Conservation (phyloP, 768 basidiomycete species). For the Auricularia sp. region DNA sequence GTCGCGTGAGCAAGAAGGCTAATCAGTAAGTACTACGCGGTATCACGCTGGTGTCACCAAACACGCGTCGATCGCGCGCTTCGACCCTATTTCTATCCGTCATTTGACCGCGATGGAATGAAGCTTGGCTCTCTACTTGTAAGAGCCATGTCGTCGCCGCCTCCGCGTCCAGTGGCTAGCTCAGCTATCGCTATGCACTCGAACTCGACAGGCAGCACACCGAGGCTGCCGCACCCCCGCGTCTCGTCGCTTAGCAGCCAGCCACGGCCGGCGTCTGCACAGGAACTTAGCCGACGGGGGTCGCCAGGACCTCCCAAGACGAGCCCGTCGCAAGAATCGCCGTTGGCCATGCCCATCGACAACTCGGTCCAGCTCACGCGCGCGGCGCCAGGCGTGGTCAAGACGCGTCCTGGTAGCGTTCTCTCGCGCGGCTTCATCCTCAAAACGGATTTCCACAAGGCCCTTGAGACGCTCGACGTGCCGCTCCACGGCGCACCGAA, state of each 20-base stretch:
- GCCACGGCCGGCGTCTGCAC: background rate
- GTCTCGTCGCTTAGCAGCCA: background rate
- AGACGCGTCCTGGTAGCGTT: conserved; percentile 75
- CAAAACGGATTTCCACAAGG: conserved; percentile 87
- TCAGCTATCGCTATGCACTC: background rate
- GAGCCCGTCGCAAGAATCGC: background rate
- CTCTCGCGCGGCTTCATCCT: conserved; percentile 83
- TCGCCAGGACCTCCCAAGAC: background rate
- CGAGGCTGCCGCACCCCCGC: background rate
- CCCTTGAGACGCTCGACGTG: conserved; percentile 72
- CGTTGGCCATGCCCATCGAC: background rate
- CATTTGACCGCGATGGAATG: background rate
- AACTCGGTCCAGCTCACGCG: conserved; percentile 4
- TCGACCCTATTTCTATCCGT: background rate
- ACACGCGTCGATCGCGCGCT: too few relatives aligned
- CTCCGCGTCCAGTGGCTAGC: background rate
- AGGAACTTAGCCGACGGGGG: background rate
- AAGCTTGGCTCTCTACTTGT: background rate
- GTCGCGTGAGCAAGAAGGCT: too few relatives aligned
- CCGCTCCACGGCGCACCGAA: conserved; percentile 93
- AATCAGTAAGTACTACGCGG: too few relatives aligned
- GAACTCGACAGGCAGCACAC: background rate
- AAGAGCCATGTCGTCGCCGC: background rate
- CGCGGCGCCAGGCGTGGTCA: conserved; percentile 63
- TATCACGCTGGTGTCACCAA: too few relatives aligned